Base-by-base conservation (phyloP, 371 early-diverging fungal genomes). In the Dichotomocladium elegans region DNA sequence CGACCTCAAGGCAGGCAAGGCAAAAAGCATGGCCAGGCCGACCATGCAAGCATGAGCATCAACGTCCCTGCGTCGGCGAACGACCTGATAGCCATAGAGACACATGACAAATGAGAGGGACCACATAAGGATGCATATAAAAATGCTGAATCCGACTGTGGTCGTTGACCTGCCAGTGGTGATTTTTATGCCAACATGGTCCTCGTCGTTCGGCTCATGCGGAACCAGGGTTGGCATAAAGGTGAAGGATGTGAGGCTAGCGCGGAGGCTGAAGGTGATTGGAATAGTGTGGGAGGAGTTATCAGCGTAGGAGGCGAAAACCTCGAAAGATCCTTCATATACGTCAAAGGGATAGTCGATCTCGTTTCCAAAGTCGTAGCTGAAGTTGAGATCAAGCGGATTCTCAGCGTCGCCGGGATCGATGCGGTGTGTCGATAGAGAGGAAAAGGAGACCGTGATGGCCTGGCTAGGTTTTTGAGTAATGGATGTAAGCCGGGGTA, bases 91-190 rank as follows among this genome's bases (percentile, higher is more conserved):
- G 3, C 55, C 64, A 54, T 66, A 64, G n/a, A 66, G 10, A 10
- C 58, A 55, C 52, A 72, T 55, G 11, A 64, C 56, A 12, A 72
- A 27, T 3, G 73, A 66, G 9, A 72, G 42, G 9, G 63, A 62
- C 73, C 73, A 72, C 69, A 69, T 69, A 19, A 72, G 41, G 12
- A 63, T 50, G 42, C 66, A 66, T 3, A 61, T 61, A 56, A 72
- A 72, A 4, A 72, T 51, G 21, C 64, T 66, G 41, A 68, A 72
- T 10, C 63, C 66, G 31, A 66, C 46, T 1, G 73, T 72, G 1
- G 73, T 69, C 0, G 58, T 60, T 1, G 73, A 68, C 51, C 73
- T 49, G 1, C 69, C 62, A 0, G 69, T 68, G 5, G 53, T 24
- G 22, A 72, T 72, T 15, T 58, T 45, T 3, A 72, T 37, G 21